Evolutionary conservation across 352 stramenopile species (phyloP).

Genomic region (Phytophthora ramorum): DNA sequence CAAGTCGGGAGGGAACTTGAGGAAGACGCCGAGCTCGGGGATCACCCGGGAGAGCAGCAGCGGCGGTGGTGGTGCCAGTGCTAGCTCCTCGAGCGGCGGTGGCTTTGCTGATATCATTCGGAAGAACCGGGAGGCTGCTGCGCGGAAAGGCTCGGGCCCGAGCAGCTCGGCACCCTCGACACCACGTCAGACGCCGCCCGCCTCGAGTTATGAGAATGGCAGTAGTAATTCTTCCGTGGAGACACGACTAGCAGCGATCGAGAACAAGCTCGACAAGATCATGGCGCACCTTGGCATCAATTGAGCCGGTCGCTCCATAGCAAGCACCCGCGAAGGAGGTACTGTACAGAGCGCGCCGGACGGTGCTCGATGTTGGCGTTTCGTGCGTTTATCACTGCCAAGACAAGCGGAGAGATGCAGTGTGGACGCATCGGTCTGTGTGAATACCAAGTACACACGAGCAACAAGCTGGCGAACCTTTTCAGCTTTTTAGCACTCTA

Average conservation of each 20-base stretch:
- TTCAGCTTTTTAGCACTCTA: conserved; percentile 13
- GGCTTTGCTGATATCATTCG: conserved; percentile 92
- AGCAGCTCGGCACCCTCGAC: conserved; percentile 66
- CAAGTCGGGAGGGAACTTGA: conserved; percentile 70
- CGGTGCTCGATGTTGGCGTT: conserved; percentile 1
- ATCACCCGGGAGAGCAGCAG: conserved; percentile 44
- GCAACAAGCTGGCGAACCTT: conserved; percentile 1
- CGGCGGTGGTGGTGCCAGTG: conserved; percentile 1
- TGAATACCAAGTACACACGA: background rate
- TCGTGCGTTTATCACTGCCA: conserved; percentile 13
- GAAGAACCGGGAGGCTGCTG: conserved; percentile 87
- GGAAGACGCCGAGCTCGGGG: conserved; percentile 47
- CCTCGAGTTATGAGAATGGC: conserved; percentile 35
- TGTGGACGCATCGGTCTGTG: background rate
- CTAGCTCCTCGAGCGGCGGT: conserved; percentile 32
- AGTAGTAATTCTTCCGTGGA: conserved; percentile 44
- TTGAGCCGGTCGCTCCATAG: conserved; percentile 29
- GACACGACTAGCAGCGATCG: conserved; percentile 73
- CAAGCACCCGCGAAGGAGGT: conserved; percentile 9
- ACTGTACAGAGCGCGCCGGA: background rate
- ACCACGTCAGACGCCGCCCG: conserved; percentile 39
- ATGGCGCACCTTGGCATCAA: conserved; percentile 83
- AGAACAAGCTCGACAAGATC: conserved; percentile 92
- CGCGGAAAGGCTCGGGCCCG: conserved; percentile 44
- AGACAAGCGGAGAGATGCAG: conserved; percentile 3